Evolutionary conservation across 805 yeast genomes (phyloP).

Genomic region (Starmerella geochares): DNA sequence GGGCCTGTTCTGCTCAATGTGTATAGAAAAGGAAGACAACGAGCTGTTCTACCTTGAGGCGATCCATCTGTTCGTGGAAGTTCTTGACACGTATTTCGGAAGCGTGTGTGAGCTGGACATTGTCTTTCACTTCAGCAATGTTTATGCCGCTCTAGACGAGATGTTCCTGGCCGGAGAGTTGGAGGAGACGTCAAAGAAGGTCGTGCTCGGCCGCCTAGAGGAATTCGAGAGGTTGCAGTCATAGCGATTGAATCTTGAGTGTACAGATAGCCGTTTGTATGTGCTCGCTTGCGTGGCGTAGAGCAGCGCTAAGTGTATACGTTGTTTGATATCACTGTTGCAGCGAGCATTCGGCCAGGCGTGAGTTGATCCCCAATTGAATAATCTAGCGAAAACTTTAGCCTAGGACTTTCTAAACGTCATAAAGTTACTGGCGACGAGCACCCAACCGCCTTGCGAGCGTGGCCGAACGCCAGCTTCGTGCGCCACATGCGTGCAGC

Average conservation of each 20-base stretch:
- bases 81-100: constrained; percentile 73
- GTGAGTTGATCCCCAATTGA: no score
- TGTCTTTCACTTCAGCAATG: constrained; percentile 81
- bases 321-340: no score
- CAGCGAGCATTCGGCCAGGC: no score
- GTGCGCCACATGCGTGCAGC: no score
- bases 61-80: constrained; percentile 80
- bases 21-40: constrained; percentile 69
- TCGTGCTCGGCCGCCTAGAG: constrained; percentile 53
- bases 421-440: no score
- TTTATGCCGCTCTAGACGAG: constrained; percentile 75
- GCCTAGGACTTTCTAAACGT: no score
- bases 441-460: no score
- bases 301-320: no score
- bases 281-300: no score
- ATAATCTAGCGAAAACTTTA: no score
- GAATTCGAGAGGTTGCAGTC: constrained; percentile 51
- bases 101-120: constrained; percentile 90
- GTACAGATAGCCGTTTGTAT: no score
- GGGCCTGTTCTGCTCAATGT: constrained; percentile 78
- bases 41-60: constrained; percentile 75
- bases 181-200: constrained; percentile 68
- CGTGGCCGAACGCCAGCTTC: no score
- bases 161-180: constrained; percentile 84
- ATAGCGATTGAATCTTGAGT: background rate